Conservation (phyloP, 345 rosid species). For the Arabis hirsuta region DNA sequence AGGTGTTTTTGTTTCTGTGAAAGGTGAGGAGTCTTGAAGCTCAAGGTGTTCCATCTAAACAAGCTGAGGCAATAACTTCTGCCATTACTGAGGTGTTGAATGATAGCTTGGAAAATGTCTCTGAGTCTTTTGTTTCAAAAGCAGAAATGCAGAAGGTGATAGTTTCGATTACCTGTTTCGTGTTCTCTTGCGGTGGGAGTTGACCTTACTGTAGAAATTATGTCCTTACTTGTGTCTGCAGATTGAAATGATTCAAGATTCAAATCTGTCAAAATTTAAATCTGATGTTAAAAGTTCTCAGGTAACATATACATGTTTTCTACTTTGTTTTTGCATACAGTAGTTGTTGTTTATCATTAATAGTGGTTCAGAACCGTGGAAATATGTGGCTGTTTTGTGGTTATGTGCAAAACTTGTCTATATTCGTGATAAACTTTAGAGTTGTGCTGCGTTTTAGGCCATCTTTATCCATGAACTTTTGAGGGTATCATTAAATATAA, state of each 20-base stretch:
- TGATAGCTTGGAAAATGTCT: slow-evolving; percentile 89
- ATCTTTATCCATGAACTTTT: too few species aligned
- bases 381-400: not conserved
- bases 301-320: slow-evolving; percentile 47
- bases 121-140: slow-evolving; percentile 78
- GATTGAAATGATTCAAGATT: slow-evolving; percentile 79
- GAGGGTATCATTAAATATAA: too few species aligned
- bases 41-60: slow-evolving; percentile 86
- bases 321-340: not conserved
- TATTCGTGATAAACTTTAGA: not conserved
- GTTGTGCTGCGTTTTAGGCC: not conserved
- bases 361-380: not conserved
- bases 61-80: slow-evolving; percentile 89
- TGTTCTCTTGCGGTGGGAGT: not conserved
- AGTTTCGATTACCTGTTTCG: not conserved
- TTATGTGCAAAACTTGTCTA: not conserved
- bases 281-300: slow-evolving; percentile 87
- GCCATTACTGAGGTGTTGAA: slow-evolving; percentile 87
- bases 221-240: slow-evolving; percentile 40
- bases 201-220: not conserved
- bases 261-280: slow-evolving; percentile 81
- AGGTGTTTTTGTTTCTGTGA: not conserved
- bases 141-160: slow-evolving; percentile 88
- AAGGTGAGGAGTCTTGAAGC: slow-evolving; percentile 92
- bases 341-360: not conserved